Base-by-base conservation (phyloP, 2,329 filamentous ascomycete species). In the Blastomyces parvus region DNA sequence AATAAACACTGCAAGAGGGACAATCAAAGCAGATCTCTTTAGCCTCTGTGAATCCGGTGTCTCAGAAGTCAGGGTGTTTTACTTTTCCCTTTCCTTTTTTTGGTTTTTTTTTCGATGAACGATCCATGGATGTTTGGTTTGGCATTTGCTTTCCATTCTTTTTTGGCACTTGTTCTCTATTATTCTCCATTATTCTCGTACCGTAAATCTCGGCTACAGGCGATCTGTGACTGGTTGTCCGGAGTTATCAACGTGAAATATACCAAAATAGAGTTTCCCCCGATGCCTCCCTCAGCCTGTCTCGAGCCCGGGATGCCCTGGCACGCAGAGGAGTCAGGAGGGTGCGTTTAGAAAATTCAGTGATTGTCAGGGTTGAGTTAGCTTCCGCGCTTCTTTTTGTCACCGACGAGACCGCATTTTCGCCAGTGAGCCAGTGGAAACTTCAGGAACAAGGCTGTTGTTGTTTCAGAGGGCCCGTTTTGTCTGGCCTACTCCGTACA, bases 1-100 rank as follows among this genome's bases (percentile, higher is more conserved):
- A 59, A 59, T 30, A 44, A 44, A 56, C 53, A 56, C 33, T 14
- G 30, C 52, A 33, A 8, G 22, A 44, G 56, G 56, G 36, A 19
- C 9, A 58, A 58, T 58, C 56, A 58, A 55, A 30, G 56, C 7
- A 59, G 56, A 59, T 59, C 56, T 27, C 38, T 59, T 59, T 57
- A 40, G 55, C 17, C 44, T 25, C 56, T 17, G 38, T 11, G 17
- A 36, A 42, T 22, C 38, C 22, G 27, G 19, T 44, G 56, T 33
- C 22, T 59, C 56, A 59, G 8, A 8, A 22, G 14, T 5, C 17
- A 19, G 17, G 14, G 3, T 55, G 27, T 22, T 36, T 36, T 55
- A 17, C 17, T n/a, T 55, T 55, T 3, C 6, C 27, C 11, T 36
- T 33, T 50, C 30, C 1, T 7, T 52, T 50, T 50, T 25, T 25